Evolutionary conservation across 352 stramenopile species (phyloP), one percentile per base, ranked within the genome.

Genomic region (Aphanomyces cochlioides): DNA sequence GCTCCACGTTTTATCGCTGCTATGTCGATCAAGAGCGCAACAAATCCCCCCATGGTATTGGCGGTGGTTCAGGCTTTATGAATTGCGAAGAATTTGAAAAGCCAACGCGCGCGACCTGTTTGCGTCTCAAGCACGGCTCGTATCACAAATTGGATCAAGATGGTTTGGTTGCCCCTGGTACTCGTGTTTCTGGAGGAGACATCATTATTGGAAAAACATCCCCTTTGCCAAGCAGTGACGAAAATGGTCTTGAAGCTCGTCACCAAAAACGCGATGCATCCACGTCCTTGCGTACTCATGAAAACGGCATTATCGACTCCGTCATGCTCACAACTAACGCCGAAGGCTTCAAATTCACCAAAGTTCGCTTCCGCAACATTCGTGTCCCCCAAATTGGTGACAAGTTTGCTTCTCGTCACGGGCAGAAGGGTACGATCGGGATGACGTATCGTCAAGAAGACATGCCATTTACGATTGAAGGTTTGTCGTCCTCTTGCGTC

Each of bases 381-480:
- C 96, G 98, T 76, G 88, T 98, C 64, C 98, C 98, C 56, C 96
- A 99, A 83, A 98, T 99, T 74, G 97, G 97, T 58, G 97, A 99
- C 80, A 99, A 99, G 81, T 99, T 99, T 75, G 94, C 89, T 38
- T 96, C 86, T 13, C 89, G 92, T 75, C 93, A 92, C 79, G 87
- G 87, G 74, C 87, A 95, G 76, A 95, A 95, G 75, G 87, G 87
- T 73, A 99, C 96, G 41, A 98, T 99, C 77, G 97, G 97, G 73
- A 99, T 99, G 96, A 99, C 96, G 34, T 99, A 99, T 77, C 90
- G 92, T 37, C 96, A 99, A 77, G 96, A 99, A 78, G 98, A 99
- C 77, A 99, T 99, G 97, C 98, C 98, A 40, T 99, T 99, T 79
- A 99, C 96, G 19, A 87, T 94, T n/a, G 94, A 99, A 74, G 87